These are phyloP conservation scores for Cystofilobasidium ferigula DNA, from an alignment of 768 basidiomycete genomes.

Conservation along the genomic window DNA sequence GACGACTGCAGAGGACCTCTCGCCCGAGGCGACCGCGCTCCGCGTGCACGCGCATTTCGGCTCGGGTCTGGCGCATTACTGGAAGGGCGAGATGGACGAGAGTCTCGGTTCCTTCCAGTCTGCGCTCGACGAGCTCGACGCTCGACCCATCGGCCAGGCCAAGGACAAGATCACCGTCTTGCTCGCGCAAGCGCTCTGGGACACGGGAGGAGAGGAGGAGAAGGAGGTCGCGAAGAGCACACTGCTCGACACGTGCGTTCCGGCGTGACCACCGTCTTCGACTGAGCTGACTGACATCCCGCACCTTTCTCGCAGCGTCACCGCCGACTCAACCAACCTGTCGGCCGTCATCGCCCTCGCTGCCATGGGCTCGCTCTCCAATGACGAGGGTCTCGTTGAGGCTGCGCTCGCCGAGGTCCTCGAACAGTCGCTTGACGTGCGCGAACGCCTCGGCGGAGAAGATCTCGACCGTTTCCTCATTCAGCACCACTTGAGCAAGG, in stretches of 20 bases:
- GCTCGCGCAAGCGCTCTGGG: conserved; percentile 80
- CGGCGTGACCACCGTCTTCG: background rate
- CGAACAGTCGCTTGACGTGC: conserved; percentile 54
- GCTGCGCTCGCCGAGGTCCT: conserved; percentile 75
- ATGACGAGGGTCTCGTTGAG: conserved; percentile 66
- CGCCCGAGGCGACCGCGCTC: conserved; percentile 37
- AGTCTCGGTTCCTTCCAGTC: conserved; percentile 60
- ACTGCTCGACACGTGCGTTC: conserved; percentile 65
- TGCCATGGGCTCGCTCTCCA: conserved; percentile 67
- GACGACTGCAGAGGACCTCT: conserved; percentile 45
- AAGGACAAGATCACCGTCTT: conserved; percentile 62
- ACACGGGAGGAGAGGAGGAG: conserved; percentile 60
- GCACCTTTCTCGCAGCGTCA: conserved; percentile 47
- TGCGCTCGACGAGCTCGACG: conserved; percentile 47
- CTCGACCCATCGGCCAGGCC: conserved; percentile 35
- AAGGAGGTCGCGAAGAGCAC: conserved; percentile 65
- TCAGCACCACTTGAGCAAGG: conserved; percentile 63
- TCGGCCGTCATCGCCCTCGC: conserved; percentile 71
- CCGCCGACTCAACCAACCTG: conserved; percentile 63
- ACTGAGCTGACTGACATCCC: background rate
- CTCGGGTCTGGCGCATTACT: conserved; percentile 60
- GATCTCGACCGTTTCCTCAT: conserved; percentile 62
- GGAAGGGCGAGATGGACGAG: conserved; percentile 50
- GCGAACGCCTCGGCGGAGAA: conserved; percentile 55
- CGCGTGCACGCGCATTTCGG: conserved; percentile 44